Percentiles rank a stretch among this genome's conserved stretches.
Evolutionary conservation across 2,329 filamentous ascomycete species (phyloP).

Genomic region (Stagonosporopsis chrysanthemi): DNA sequence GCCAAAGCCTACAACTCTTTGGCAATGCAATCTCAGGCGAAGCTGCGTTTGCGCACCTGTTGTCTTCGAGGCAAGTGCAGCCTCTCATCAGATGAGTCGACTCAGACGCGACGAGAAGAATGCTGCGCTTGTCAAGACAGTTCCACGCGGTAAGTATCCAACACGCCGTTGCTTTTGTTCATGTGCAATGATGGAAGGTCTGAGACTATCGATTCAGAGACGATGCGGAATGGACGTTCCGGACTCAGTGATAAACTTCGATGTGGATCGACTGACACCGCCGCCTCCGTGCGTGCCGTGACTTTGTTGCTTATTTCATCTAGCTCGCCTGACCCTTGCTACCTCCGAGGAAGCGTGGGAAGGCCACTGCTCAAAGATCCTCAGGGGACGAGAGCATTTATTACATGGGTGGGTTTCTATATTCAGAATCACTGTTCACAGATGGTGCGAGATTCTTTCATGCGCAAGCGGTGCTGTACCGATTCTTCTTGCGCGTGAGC

Average conservation of each 20-base stretch:
- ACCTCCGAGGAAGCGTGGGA: not conserved
- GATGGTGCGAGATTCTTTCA: not conserved
- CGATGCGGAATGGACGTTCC: slow-evolving; percentile 10
- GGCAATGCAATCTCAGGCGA: not conserved
- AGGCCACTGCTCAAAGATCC: not conserved
- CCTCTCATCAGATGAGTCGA: not conserved
- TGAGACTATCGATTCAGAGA: slow-evolving; percentile 16
- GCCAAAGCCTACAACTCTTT: not conserved
- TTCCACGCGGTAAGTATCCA: not conserved
- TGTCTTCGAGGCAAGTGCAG: not conserved
- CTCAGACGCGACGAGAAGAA: not conserved
- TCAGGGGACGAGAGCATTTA: not conserved
- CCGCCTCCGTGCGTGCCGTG: slow-evolving; percentile 17
- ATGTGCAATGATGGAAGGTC: not conserved
- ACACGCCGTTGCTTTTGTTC: not conserved
- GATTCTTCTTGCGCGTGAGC: not conserved
- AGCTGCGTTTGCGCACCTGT: not conserved
- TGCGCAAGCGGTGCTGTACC: too few species aligned
- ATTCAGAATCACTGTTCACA: not conserved
- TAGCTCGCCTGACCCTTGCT: slow-evolving; percentile 2
- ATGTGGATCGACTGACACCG: slow-evolving; percentile 15
- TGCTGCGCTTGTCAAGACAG: not conserved
- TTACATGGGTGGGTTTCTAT: not conserved
- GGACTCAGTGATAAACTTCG: not conserved
- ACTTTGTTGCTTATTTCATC: not conserved